Percentiles rank a stretch among this genome's conserved stretches.
These are phyloP conservation scores for Heliamphora pulchella DNA, from an alignment of 179 eudicot genomes.

Conservation along the genomic window DNA sequence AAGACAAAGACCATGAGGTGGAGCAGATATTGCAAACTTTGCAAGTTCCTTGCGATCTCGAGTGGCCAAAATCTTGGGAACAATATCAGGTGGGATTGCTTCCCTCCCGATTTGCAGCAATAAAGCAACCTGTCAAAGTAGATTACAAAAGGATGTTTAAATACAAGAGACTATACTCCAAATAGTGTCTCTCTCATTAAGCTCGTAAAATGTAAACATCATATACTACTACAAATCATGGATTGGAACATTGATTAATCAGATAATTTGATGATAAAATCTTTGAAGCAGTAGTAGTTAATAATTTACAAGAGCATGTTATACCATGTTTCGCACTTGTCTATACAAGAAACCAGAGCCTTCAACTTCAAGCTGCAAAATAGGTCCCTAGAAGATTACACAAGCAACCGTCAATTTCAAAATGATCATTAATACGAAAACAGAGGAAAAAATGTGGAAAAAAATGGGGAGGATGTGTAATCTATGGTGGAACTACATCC, in stretches of 20 bases:
- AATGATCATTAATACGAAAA: neutral
- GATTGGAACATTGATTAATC: neutral
- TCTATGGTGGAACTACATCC: neutral
- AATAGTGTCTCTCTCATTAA: neutral
- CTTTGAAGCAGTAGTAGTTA: neutral
- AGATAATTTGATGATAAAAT: neutral
- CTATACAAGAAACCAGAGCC: conserved; percentile 89
- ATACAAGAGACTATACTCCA: neutral
- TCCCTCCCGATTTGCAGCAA: conserved; percentile 86
- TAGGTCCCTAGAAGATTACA: conserved; percentile 53
- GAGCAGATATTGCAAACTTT: conserved; percentile 50
- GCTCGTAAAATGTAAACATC: neutral
- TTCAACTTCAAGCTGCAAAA: conserved; percentile 87
- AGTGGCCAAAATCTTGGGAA: conserved; percentile 55
- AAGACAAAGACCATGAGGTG: conserved; percentile 78
- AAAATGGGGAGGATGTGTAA: neutral
- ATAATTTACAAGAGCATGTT: neutral
- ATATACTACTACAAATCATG: neutral
- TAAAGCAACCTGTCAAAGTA: conserved; percentile 55
- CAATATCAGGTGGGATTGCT: conserved; percentile 70
- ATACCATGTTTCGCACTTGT: conserved; percentile 97
- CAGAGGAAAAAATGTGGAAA: neutral
- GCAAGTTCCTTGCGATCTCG: conserved; percentile 70
- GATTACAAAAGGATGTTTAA: neutral
- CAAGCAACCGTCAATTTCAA: conserved; percentile 10